Evolutionary conservation across 108 stramenopile genomes (phyloP), one percentile per base, ranked within the genome.

Genomic region (Fistulifera pelliculosa): DNA sequence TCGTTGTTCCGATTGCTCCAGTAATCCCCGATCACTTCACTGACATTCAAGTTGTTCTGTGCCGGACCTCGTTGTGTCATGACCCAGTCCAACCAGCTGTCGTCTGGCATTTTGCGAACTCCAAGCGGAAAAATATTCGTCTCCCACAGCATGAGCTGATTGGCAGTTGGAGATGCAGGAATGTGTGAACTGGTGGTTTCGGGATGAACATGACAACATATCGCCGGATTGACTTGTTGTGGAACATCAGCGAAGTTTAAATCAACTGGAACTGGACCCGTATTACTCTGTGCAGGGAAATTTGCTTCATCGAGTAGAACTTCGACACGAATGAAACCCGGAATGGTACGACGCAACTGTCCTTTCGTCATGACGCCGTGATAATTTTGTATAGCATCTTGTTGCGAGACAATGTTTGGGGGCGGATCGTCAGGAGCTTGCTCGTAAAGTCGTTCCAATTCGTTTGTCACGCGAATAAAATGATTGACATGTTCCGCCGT

Each of bases 251-350:
- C 56, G 22, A 58, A 59, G 8, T 61, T 17, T 13, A 42, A n/a
- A 47, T 73, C 52, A 5, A 70, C 44, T 2, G 79, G 75, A 11
- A 81, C 67, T 16, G 74, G 73, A 50, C 71, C 80, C 44, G 72
- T 62, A 58, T 79, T 50, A 41, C 45, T 11, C 56, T 69, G 83
- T 48, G 66, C 77, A 17, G 26, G 40, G 25, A 47, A 69, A 1
- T 76, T 54, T 0, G 28, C 21, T 40, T 67, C 67, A 24, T 74
- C 69, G 38, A 85, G 47, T 55, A 90, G 56, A 1, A 81, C 77
- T 64, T 90, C 88, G 1, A 79, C 75, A 11, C 88, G 60, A 43
- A 86, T 66, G 25, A 85, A 74, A 0, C 88, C 88, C 12, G 88
- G 88, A 47, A 78, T 73, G 15, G 77, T 56, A 26, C 80, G 61